Percentiles rank a stretch among this genome's conserved stretches.
Conservation (phyloP, 1,139 yeast species). For the Zygoascus meyerae region DNA sequence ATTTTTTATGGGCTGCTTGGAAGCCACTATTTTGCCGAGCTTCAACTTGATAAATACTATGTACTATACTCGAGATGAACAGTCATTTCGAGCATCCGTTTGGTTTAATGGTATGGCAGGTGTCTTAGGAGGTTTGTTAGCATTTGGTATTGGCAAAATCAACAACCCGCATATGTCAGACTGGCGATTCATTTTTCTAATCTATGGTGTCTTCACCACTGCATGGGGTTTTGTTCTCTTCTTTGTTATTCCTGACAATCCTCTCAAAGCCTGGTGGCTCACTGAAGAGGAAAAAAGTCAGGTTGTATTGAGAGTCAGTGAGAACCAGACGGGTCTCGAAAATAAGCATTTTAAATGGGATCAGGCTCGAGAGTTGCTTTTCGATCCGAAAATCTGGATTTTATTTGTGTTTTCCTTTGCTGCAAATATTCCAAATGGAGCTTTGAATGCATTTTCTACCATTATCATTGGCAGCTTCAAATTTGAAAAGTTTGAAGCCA, state of each 20-base stretch:
- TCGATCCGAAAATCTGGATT: conserved; percentile 47
- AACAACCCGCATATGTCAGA: conserved; percentile 25
- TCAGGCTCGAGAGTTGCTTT: conserved; percentile 42
- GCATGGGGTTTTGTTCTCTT: conserved; percentile 31
- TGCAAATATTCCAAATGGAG: conserved; percentile 38
- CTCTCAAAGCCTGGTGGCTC: conserved; percentile 38
- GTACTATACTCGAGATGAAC: conserved; percentile 62
- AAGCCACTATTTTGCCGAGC: conserved; percentile 34
- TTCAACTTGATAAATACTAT: conserved; percentile 40
- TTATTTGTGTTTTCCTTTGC: conserved; percentile 41
- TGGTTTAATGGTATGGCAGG: conserved; percentile 69
- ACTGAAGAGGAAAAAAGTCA: conserved; percentile 40
- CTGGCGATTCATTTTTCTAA: conserved; percentile 40
- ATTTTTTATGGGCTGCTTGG: conserved; percentile 44
- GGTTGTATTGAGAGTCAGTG: conserved; percentile 41
- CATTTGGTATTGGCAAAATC: conserved; percentile 43
- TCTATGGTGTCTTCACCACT: conserved; percentile 38
- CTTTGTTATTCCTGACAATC: conserved; percentile 42
- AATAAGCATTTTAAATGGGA: conserved; percentile 42
- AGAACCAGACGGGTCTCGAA: conserved; percentile 41
- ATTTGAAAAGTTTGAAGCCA: conserved; percentile 41
- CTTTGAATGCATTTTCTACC: conserved; percentile 45
- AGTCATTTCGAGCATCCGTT: conserved; percentile 50
- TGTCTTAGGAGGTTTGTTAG: conserved; percentile 66
- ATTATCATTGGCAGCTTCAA: conserved; percentile 41